Base-by-base conservation (phyloP, 352 stramenopile species). In the Phytophthora nicotianae region DNA sequence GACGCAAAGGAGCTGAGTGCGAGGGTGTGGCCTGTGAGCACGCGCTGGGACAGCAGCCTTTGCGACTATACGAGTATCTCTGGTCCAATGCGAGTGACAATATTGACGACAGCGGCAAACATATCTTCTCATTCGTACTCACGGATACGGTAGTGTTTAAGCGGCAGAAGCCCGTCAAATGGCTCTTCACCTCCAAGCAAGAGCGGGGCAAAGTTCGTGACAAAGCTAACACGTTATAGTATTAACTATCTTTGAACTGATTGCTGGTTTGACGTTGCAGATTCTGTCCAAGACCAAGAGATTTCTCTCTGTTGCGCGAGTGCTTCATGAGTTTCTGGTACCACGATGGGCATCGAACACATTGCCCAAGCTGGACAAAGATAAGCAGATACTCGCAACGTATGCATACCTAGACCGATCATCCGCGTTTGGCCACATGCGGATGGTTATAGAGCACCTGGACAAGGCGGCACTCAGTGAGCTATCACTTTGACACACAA, bases 81-180 rank as follows among this genome's bases (percentile, higher is more conserved):
- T 91, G 82, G 82, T 57, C 63, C 5, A 86, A 88, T 38, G 37
- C 71, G 16, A 69, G 35, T 8, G 21, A 11, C 5, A 40, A 24
- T n/a, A 62, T 20, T 8, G 42, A 48, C 4, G 51, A 14, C 7
- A 26, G 13, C n/a, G 50, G 63, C 21, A 72, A 69, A 41, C 40
- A 56, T 5, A 32, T 43, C 1, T 89, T 89, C 58, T 76, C 65
- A 37, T 81, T 83, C 27, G 68, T 85, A 13, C 47, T 89, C 49
- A 65, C 80, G 20, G 80, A 89, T 52, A 91, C 82, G n/a, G 78
- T 91, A 24, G 63, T 91, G 37, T 89, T 91, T 67, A 85, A 88
- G 69, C 60, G 78, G 37, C 79, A 91, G 42, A 88, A 87, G 32
- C 82, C 78, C 14, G 49, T 80, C 52, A 80, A 83, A 49, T 89